Percentiles rank a stretch among this genome's conserved stretches.
Evolutionary conservation across 2,329 filamentous ascomycete genomes (phyloP).

Genomic region (Hypomyces rosellus): DNA sequence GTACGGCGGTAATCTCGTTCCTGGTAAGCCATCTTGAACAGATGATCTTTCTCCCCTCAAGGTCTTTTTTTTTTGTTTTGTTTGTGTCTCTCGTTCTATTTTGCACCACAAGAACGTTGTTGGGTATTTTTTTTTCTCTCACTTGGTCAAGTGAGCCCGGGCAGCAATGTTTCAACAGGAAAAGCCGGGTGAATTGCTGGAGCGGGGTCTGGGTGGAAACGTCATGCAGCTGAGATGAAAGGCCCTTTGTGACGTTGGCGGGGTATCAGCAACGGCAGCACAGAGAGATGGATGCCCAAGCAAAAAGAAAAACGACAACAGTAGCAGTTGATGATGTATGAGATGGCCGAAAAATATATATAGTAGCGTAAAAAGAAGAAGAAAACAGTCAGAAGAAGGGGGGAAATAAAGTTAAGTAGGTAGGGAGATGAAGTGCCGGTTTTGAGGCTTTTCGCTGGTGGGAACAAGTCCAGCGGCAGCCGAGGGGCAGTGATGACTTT

Average conservation of each 20-base stretch:
- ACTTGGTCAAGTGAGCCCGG: background rate
- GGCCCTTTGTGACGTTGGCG: background rate
- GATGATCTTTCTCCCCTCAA: background rate
- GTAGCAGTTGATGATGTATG: background rate
- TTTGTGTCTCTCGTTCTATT: background rate
- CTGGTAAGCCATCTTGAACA: constrained; percentile 29
- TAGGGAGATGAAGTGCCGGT: background rate
- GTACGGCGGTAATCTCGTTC: constrained; percentile 35
- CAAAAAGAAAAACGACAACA: background rate
- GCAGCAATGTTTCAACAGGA: background rate
- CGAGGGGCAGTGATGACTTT: constrained; percentile 10
- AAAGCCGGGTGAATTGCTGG: constrained; percentile 1
- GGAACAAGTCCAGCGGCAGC: background rate
- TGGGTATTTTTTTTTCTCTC: background rate
- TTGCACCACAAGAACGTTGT: background rate
- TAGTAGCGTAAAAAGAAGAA: background rate
- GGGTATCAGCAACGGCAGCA: background rate
- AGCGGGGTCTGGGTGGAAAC: background rate
- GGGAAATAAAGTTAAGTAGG: background rate
- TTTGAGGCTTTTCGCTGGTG: constrained; percentile 7
- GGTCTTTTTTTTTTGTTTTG: background rate
- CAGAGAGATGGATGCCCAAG: too few species aligned
- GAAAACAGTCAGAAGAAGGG: background rate
- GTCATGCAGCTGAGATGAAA: background rate
- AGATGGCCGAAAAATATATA: background rate